Evolutionary conservation across 2,329 filamentous ascomycete genomes (phyloP), one percentile per base, ranked within the genome.

Genomic region (Nothopassalora personata): DNA sequence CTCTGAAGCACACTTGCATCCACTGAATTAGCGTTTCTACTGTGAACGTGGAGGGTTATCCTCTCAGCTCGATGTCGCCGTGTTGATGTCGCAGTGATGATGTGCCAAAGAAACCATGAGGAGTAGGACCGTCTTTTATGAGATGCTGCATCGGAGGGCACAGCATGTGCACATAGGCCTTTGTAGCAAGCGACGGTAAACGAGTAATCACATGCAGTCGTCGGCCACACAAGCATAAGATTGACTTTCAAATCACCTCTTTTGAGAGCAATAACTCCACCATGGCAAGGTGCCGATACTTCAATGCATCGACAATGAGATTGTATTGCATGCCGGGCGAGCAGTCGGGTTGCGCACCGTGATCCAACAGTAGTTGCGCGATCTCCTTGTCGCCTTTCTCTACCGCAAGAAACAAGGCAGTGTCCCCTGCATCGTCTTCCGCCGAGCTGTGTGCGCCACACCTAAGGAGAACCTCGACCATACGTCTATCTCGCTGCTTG

Each of bases 231-330:
- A 43, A 18, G n/a, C 39, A 43, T 18, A 15, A 36, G 13, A 18
- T 43, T 18, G 46, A 15, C 19, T 18, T 8, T 49, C 23, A 49
- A 6, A 49, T 28, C 10, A 28, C 18, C 8, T 36, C 51, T 33
- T 58, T 58, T 1, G 56, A 49, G n/a, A 54, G 30, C 15, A 58
- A 31, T 15, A 49, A 15, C 23, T 58, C 56, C 23, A 54, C 56
- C 56, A 58, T 58, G 2, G 43, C 51, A 9, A 58, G 33, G 31
- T 58, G 56, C 18, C 56, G 51, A 43, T 45, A 54, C 43, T 50
- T 48, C 15, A 50, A 19, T 3, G 47, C 56, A 11, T 58, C 56
- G 3, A n/a, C 11, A 30, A 54, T 15, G 6, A 51, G 33, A 18
- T 43, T 30, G 10, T 48, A 30, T n/a, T 54, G 27, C 46, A 47